Conservation (phyloP, 2,329 filamentous ascomycete genomes). For the Aspergillus amoenus region DNA sequence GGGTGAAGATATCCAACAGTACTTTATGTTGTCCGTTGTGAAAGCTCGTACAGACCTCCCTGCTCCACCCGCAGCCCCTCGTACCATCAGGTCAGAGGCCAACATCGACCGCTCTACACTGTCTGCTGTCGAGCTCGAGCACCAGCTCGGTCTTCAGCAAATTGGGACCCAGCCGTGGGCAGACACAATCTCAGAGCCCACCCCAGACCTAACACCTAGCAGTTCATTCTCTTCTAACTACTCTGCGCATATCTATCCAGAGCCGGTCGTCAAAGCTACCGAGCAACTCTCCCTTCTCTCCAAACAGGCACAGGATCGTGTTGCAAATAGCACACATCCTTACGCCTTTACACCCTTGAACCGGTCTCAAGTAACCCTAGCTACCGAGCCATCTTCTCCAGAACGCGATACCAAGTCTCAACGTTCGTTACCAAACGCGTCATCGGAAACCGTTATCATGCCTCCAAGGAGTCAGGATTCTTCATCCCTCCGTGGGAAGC, state of each 20-base stretch:
- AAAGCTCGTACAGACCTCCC: conserved; percentile 21
- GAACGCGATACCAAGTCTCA: conserved; percentile 21
- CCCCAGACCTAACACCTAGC: conserved; percentile 39
- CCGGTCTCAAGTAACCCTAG: conserved; percentile 21
- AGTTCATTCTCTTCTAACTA: conserved; percentile 41
- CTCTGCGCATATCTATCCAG: conserved; percentile 30
- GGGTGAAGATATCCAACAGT: conserved; percentile 30
- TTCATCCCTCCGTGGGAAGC: conserved; percentile 31
- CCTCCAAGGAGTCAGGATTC: conserved; percentile 24
- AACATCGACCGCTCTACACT: conserved; percentile 29
- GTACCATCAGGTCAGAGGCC: conserved; percentile 14
- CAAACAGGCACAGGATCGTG: conserved; percentile 16
- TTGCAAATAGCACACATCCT: conserved; percentile 25
- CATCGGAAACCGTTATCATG: conserved; percentile 34
- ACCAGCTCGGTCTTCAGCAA: conserved; percentile 29
- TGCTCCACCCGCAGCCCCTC: conserved; percentile 8
- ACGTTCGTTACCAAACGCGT: conserved; percentile 22
- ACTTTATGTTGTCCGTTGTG: conserved; percentile 31
- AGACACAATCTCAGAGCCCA: conserved; percentile 29
- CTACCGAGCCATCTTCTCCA: conserved; percentile 24
- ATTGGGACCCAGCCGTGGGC: conserved; percentile 25
- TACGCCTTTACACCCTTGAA: conserved; percentile 20
- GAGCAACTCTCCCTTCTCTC: conserved; percentile 30
- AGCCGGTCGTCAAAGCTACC: conserved; percentile 27
- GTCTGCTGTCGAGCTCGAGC: conserved; percentile 32